Evolutionary conservation across 352 stramenopile genomes (phyloP).

Genomic region (Globisporangium cylindrosporum): DNA sequence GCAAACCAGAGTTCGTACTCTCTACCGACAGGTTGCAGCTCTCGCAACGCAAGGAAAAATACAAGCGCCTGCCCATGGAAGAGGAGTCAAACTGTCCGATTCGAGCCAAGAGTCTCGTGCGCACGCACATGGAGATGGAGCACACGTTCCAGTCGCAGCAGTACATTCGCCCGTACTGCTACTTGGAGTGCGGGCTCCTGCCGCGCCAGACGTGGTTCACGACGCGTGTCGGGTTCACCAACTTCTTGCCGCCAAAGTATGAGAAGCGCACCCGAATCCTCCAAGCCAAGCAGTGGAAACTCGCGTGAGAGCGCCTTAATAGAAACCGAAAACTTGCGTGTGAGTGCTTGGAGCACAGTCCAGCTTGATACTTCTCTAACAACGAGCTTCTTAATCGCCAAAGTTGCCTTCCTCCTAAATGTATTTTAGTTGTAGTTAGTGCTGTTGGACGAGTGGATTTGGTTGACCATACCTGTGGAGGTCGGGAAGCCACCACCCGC

Average conservation of each 20-base stretch:
- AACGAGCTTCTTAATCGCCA: not conserved
- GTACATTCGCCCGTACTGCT: conserved; percentile 50
- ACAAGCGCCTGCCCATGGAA: conserved; percentile 49
- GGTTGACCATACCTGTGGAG: conserved; percentile 20
- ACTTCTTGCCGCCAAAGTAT: conserved; percentile 46
- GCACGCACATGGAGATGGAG: conserved; percentile 36
- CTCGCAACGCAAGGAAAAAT: conserved; percentile 14
- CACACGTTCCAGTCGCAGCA: conserved; percentile 27
- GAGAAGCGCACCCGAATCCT: conserved; percentile 17
- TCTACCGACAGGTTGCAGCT: not conserved
- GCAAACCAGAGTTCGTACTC: not conserved
- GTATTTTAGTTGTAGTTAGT: conserved; percentile 14
- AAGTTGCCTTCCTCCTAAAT: not conserved
- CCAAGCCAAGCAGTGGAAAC: conserved; percentile 14
- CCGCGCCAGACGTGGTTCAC: conserved; percentile 44
- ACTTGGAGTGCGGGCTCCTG: conserved; percentile 57
- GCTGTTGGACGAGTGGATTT: not conserved
- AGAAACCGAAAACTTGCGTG: not conserved
- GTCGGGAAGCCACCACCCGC: conserved; percentile 38
- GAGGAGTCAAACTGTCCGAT: conserved; percentile 44
- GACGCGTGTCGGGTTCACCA: conserved; percentile 48
- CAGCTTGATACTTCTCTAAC: not conserved
- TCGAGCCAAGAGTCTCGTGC: conserved; percentile 49
- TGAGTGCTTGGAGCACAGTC: not conserved
- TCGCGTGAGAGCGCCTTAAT: conserved; percentile 4